These are phyloP conservation scores for Neostapfia colusana DNA, from an alignment of 176 grass and related monocot genomes.

Conservation along the genomic window DNA sequence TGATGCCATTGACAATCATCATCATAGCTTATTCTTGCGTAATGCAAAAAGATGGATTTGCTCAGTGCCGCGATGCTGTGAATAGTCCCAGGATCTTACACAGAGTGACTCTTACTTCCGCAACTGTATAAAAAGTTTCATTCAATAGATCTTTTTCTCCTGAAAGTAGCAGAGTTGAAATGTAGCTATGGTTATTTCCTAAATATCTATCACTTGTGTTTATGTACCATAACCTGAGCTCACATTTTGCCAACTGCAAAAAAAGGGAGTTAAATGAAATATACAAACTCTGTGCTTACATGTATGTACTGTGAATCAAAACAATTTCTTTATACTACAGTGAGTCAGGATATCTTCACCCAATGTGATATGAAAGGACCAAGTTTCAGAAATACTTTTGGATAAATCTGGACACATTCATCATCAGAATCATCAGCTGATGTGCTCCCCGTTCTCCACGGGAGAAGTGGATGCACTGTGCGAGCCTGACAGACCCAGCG, in stretches of 20 bases:
- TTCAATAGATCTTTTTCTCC: neutral
- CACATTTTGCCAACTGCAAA: neutral
- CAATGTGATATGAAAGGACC: constrained; percentile 41
- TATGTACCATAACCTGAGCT: neutral
- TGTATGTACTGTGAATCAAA: constrained; percentile 24
- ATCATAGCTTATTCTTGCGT: neutral
- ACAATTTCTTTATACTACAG: constrained; percentile 25
- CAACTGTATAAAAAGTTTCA: neutral
- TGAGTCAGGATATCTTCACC: constrained; percentile 36
- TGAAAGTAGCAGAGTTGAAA: neutral
- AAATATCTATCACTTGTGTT: neutral
- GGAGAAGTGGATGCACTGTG: constrained; percentile 53
- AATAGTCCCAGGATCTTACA: neutral
- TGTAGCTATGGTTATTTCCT: neutral
- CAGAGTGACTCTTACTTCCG: neutral
- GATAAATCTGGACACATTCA: neutral
- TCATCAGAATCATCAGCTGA: constrained; percentile 12
- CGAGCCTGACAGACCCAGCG: constrained; percentile 46
- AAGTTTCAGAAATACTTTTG: neutral
- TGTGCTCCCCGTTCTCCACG: constrained; percentile 43
- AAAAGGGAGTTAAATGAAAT: neutral
- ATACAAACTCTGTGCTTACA: constrained; percentile 14
- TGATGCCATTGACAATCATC: neutral
- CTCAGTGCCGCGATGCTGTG: neutral
- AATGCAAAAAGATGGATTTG: neutral